phyloP scores from a whole-genome alignment of 495 filamentous ascomycete genomes.

The Hyaloscypha variabilis region DNA sequence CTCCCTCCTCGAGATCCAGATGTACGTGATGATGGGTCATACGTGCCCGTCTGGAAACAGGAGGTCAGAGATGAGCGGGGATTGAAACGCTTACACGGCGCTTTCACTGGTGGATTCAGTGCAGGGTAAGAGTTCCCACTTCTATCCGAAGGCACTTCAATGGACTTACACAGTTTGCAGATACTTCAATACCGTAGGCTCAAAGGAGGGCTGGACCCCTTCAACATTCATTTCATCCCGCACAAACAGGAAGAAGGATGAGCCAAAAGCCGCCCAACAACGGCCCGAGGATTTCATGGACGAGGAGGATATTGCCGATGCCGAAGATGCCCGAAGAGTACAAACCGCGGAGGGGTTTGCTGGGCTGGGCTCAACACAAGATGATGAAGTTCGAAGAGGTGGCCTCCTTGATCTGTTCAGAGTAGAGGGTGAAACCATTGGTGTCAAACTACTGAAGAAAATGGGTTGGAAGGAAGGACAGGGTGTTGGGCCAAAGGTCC shows the following conservation, averaged over 20 bases:
- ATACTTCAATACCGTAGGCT: constrained; percentile 97
- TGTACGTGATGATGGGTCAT: constrained; percentile 88
- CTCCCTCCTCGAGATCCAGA: constrained; percentile 80
- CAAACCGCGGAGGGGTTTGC: constrained; percentile 74
- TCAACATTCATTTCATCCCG: constrained; percentile 91
- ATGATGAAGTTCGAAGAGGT: constrained; percentile 53
- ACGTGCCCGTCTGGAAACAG: constrained; percentile 95
- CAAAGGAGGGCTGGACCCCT: constrained; percentile 97
- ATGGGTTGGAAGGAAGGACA: constrained; percentile 98
- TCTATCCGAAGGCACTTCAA: not conserved
- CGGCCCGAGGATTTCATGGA: constrained; percentile 96
- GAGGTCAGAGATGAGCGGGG: constrained; percentile 94
- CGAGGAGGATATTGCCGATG: constrained; percentile 91
- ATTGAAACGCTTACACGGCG: constrained; percentile 89
- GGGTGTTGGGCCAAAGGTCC: constrained; percentile 88
- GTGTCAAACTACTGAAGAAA: constrained; percentile 79
- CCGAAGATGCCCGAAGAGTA: constrained; percentile 72
- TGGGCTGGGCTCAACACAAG: constrained; percentile 71
- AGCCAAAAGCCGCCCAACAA: constrained; percentile 51
- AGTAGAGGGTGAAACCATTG: constrained; percentile 81
- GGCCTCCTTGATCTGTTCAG: constrained; percentile 75
- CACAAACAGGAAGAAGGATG: constrained; percentile 73
- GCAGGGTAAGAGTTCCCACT: constrained; percentile 67
- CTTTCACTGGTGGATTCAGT: constrained; percentile 95
- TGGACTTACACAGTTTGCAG: constrained; percentile 43